Evolutionary conservation across 108 stramenopile species (phyloP), one percentile per base, ranked within the genome.

Genomic region (Chaetoceros tenuissimus): DNA sequence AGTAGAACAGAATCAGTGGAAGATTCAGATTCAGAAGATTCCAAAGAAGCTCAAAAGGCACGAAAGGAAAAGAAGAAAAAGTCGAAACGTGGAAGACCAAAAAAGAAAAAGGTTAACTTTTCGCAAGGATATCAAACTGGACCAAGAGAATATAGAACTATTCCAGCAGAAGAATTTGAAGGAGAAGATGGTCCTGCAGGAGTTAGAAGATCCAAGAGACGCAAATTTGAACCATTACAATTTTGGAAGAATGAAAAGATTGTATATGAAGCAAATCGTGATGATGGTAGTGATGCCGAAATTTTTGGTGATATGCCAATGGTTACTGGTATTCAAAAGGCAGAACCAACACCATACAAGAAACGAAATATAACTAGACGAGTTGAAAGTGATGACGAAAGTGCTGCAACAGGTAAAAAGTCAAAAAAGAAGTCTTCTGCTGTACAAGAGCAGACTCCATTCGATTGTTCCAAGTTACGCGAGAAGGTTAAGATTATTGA

Each of bases 221-320:
- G 72, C 16, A 66, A 57, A 28, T 68, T 71, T 45, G 43, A 66
- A 45, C 89, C 89, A 31, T 59, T 95, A 17, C 74, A 79, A 53
- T 96, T 63, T 55, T 96, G 95, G 95, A 92, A 89, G 67, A 85
- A 83, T 63, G 95, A 96, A 68, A 72, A 79, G 51, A 25, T 80
- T n/a, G 71, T 84, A 48, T 94, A 87, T 58, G 85, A 74, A 22
- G 59, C 80, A 0, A 66, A 86, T 44, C 55, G 63, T 47, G 73
- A 87, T 24, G 59, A 65, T 24, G 81, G 74, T 2, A 34, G 55
- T 0, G 52, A 83, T 28, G 75, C 61, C 2, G 82, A 82, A 55
- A 79, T 55, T 18, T 67, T 87, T 65, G 84, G 79, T 46, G 72
- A 85, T 46, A 88, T 91, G 85, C 82, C 87, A n/a, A 80, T 92